Evolutionary conservation across 2,329 filamentous ascomycete species (phyloP), one percentile per base, ranked within the genome.

Genomic region (Fusarium floridanum): DNA sequence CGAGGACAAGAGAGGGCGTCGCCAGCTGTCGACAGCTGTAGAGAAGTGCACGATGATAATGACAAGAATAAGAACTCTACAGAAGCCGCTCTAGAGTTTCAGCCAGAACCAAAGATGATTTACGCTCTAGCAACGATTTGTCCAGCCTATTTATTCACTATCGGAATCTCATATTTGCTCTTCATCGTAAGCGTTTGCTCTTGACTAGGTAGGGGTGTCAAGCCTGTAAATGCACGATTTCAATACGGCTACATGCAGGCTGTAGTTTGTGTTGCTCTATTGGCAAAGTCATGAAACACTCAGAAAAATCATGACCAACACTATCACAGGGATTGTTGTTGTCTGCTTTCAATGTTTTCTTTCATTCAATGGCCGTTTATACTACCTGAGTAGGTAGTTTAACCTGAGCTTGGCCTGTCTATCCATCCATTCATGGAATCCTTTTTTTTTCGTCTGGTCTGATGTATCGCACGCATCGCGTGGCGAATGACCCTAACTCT

Each of bases 171-270:
- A 41, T 41, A 22, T 41, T 56, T 34, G 27, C 34, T 36, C 32
- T 66, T 64, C 41, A 39, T 27, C 8, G 62, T 66, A 34, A 36
- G 53, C 61, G 66, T 73, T 67, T 61, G 66, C 63, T 61, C 32
- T 53, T 43, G 39, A 43, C 24, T 17, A 20, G 17, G 32, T 34
- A 34, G 39, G 63, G 60, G 53, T 53, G 59, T 67, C 37, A 45
- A 36, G 17, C 17, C 17, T 36, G 14, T 9, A 59, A 70, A 74
- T 53, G 53, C 59, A 66, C 39, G 17, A 67, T 62, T 24, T 63
- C 9, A 61, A 39, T 71, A 39, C 73, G 74, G 74, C 62, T 76
- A 72, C 71, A 41, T 72, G 73, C 74, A 76, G 73, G 36, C 14
- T 29, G 32, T 39, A 37, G 74, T 76, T 76, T 74, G 73, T 67